Evolutionary conservation across 805 yeast species (phyloP).

Genomic region (Sugiyamaella qingdaonensis): DNA sequence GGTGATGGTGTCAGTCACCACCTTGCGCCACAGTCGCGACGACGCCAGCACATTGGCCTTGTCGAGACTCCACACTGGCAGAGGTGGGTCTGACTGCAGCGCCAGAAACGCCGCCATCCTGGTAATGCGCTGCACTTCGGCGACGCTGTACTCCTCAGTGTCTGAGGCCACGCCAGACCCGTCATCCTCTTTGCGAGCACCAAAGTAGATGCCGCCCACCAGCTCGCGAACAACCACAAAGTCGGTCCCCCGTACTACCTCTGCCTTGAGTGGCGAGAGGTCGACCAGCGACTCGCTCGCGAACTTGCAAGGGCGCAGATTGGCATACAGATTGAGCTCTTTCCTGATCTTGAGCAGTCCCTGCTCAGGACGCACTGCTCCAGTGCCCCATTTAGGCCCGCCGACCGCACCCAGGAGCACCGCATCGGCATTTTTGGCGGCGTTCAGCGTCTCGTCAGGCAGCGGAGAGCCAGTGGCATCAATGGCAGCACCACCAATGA

Average conservation of each 20-base stretch:
- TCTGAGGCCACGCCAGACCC: conserved; percentile 87
- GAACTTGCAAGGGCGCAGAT: conserved; percentile 94
- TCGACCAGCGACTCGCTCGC: conserved; percentile 78
- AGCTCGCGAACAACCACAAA: conserved; percentile 92
- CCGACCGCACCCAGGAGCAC: conserved; percentile 98
- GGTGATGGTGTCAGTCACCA: conserved; percentile 77
- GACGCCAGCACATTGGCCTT: conserved; percentile 97
- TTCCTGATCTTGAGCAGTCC: conserved; percentile 92
- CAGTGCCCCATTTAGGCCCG: conserved; percentile 99
- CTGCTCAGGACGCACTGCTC: conserved; percentile 93
- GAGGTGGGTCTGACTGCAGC: conserved; percentile 86
- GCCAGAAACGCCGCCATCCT: conserved; percentile 98
- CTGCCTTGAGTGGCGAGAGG: conserved; percentile 82
- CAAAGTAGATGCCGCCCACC: conserved; percentile 97
- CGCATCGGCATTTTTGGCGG: conserved; percentile 86
- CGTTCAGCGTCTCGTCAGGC: conserved; percentile 76
- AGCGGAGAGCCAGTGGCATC: conserved; percentile 94
- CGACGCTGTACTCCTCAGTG: conserved; percentile 85
- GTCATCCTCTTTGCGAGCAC: conserved; percentile 89
- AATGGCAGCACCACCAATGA: conserved; percentile 98
- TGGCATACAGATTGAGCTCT: conserved; percentile 90
- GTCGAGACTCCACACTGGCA: conserved; percentile 93
- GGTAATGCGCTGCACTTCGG: conserved; percentile 91
- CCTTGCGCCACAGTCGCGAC: conserved; percentile 92
- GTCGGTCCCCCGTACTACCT: conserved; percentile 84